Evolutionary conservation across 2,329 filamentous ascomycete species (phyloP).

Genomic region (Pestalotiopsis sp.): DNA sequence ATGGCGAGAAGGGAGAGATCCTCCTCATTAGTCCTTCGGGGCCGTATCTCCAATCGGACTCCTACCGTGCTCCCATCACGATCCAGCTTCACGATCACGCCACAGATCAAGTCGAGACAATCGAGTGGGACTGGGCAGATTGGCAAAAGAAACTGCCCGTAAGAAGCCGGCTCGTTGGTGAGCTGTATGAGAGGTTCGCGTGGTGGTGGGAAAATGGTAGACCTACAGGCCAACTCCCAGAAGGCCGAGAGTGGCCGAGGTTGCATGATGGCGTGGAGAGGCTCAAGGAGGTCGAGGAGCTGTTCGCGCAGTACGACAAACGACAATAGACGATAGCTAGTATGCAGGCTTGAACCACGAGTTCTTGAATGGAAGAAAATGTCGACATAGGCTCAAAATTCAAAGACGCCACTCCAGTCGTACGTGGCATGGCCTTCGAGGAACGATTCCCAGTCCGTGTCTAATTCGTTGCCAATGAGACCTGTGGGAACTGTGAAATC

Average conservation of each 20-base stretch:
- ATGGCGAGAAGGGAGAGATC: constrained; percentile 53
- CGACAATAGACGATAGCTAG: background rate
- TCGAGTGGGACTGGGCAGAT: constrained; percentile 45
- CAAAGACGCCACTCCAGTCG: constrained; percentile 1
- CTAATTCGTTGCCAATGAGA: background rate
- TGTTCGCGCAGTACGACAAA: constrained; percentile 21
- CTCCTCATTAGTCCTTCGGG: constrained; percentile 32
- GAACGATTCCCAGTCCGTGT: background rate
- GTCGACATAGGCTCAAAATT: background rate
- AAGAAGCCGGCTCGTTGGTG: constrained; percentile 48
- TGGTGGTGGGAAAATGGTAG: constrained; percentile 21
- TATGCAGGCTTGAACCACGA: background rate
- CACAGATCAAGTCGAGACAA: constrained; percentile 41
- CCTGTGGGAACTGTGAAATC: background rate
- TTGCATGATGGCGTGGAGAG: constrained; percentile 33
- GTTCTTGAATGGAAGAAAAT: background rate
- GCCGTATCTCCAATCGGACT: constrained; percentile 26
- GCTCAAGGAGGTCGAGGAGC: constrained; percentile 19
- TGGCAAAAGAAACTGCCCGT: constrained; percentile 47
- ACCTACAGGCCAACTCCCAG: constrained; percentile 17
- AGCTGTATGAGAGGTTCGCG: constrained; percentile 57
- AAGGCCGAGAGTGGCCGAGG: constrained; percentile 35
- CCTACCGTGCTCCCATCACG: constrained; percentile 40
- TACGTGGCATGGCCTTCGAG: background rate
- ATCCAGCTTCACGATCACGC: constrained; percentile 51